Percentiles rank a stretch among this genome's conserved stretches.
phyloP scores from a whole-genome alignment of 768 basidiomycete genomes.

The Fibroporia radiculosa region DNA sequence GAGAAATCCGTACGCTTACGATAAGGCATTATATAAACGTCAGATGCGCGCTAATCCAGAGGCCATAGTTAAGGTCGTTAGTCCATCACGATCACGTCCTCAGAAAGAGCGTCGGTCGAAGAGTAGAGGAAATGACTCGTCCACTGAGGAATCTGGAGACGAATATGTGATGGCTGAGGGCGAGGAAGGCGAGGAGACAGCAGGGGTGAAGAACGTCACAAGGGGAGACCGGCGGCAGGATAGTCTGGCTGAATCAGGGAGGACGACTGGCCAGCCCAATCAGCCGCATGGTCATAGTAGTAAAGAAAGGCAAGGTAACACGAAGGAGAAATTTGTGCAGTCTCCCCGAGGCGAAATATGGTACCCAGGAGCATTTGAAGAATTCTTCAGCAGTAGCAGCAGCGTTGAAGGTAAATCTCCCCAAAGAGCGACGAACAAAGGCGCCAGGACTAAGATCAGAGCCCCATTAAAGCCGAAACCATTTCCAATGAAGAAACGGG shows the following conservation, averaged over 20 bases:
- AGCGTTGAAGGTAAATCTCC: slow-evolving; percentile 3
- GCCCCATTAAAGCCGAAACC: background rate
- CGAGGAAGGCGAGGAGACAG: background rate
- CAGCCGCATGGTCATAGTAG: background rate
- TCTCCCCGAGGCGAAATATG: background rate
- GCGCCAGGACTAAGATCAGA: background rate
- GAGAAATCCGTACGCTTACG: slow-evolving; percentile 53
- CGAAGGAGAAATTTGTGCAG: background rate
- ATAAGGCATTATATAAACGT: slow-evolving; percentile 43
- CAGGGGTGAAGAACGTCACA: background rate
- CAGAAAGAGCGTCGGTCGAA: slow-evolving; percentile 2
- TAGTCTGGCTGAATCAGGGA: background rate
- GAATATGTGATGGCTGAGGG: slow-evolving; percentile 2
- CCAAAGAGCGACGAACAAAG: slow-evolving; percentile 3
- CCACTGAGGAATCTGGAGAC: slow-evolving; percentile 7
- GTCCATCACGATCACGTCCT: slow-evolving; percentile 24
- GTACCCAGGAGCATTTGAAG: slow-evolving; percentile 6
- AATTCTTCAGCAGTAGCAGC: slow-evolving; percentile 6
- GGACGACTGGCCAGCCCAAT: background rate
- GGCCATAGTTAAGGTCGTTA: slow-evolving; percentile 50
- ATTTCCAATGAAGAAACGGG: slow-evolving; percentile 11
- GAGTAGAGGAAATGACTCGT: background rate
- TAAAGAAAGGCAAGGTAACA: background rate
- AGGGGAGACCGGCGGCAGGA: background rate
- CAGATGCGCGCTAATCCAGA: slow-evolving; percentile 52